These are phyloP conservation scores for Aeschynomene evenia DNA, from an alignment of 306 rosid genomes.

Conservation along the genomic window DNA sequence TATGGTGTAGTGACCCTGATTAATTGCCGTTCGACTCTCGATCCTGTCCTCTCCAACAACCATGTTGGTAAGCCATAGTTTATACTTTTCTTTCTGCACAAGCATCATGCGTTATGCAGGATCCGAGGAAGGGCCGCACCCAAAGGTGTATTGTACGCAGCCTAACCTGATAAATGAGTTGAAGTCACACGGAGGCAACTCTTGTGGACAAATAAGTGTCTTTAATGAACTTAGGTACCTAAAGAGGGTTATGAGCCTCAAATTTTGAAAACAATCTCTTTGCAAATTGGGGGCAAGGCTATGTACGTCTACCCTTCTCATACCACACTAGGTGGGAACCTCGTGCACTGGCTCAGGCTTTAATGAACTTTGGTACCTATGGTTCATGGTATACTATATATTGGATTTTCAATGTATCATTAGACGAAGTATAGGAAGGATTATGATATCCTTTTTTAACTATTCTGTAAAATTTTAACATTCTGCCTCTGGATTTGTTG, in stretches of 20 bases:
- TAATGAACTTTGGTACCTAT: background rate
- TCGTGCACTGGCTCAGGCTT: too few species aligned
- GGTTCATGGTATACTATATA: background rate
- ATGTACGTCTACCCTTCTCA: too few species aligned
- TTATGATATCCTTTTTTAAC: background rate
- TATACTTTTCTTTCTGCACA: background rate
- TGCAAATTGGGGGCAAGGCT: too few species aligned
- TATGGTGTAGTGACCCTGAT: constrained; percentile 77
- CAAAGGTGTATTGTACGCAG: too few species aligned
- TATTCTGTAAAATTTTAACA: background rate
- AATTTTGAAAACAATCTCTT: too few species aligned
- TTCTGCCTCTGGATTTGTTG: background rate
- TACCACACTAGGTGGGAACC: too few species aligned
- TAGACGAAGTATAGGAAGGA: too few species aligned
- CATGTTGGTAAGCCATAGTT: constrained; percentile 57
- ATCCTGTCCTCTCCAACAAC: constrained; percentile 61
- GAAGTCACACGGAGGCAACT: too few species aligned
- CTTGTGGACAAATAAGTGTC: background rate
- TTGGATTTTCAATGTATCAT: background rate
- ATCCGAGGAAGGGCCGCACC: too few species aligned
- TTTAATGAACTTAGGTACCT: background rate
- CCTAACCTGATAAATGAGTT: too few species aligned
- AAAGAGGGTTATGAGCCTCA: too few species aligned
- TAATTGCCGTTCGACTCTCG: constrained; percentile 81
- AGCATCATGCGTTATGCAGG: too few species aligned